These are phyloP conservation scores for Fagopyrum tataricum DNA, from an alignment of 148 eudicot genomes.

Conservation along the genomic window DNA sequence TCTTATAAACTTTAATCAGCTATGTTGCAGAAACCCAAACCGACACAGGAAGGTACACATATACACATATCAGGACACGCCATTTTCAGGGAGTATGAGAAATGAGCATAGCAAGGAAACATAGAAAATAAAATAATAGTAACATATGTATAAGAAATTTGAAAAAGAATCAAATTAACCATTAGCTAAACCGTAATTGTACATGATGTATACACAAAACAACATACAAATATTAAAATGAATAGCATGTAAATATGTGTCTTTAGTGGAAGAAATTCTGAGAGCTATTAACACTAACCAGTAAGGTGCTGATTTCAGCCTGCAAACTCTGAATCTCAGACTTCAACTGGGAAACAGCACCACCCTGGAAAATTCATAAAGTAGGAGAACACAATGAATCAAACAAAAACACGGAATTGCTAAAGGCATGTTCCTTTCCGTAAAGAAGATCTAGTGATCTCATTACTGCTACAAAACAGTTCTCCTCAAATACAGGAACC, in stretches of 20 bases:
- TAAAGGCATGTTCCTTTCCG: neutral
- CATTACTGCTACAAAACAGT: neutral
- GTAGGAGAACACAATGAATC: neutral
- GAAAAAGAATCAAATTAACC: neutral
- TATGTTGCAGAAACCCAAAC: neutral
- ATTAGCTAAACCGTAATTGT: neutral
- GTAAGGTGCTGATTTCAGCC: constrained; percentile 59
- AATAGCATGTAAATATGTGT: neutral
- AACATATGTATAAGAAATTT: neutral
- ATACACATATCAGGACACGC: neutral
- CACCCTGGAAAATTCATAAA: constrained; percentile 40
- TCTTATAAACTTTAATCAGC: neutral
- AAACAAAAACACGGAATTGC: neutral
- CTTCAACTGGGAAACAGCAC: constrained; percentile 65
- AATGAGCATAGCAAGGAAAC: neutral
- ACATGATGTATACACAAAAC: neutral
- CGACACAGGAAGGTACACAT: neutral
- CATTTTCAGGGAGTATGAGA: neutral
- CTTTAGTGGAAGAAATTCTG: neutral
- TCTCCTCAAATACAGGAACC: neutral
- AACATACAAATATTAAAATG: neutral
- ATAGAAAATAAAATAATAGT: neutral
- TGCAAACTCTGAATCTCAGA: constrained; percentile 71
- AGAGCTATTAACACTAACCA: constrained; percentile 45
- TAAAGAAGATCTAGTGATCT: neutral